These are phyloP conservation scores for Astrothelium subdiscretum DNA, from an alignment of 495 filamentous ascomycete genomes.

Conservation along the genomic window DNA sequence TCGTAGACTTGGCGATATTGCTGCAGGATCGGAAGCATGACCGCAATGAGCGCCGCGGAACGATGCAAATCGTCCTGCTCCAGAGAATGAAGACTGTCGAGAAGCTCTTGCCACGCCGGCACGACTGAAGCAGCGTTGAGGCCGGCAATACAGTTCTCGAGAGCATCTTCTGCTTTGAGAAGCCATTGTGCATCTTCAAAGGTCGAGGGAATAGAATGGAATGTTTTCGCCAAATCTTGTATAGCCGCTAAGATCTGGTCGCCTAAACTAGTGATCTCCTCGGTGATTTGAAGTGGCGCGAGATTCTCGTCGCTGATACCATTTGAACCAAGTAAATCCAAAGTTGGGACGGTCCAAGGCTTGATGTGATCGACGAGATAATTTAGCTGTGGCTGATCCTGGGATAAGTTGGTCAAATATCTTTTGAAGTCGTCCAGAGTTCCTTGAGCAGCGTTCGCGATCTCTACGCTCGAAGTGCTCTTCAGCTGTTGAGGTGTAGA, in stretches of 20 bases:
- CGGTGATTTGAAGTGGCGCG: not conserved
- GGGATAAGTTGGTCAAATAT: conserved; percentile 6
- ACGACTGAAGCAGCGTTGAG: not conserved
- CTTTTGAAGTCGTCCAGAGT: conserved; percentile 6
- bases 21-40: conserved; percentile 59
- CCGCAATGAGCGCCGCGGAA: conserved; percentile 50
- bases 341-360: conserved; percentile 3
- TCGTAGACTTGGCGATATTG: conserved; percentile 56
- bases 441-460: not conserved
- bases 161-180: not conserved
- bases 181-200: conserved; percentile 3
- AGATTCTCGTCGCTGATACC: not conserved
- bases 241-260: conserved; percentile 25
- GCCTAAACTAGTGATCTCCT: not conserved
- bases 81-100: conserved; percentile 34
- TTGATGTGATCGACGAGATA: conserved; percentile 13
- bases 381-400: conserved; percentile 6
- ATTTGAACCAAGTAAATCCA: not conserved
- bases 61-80: conserved; percentile 27
- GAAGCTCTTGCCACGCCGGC: conserved; percentile 12
- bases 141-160: not conserved
- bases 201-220: not conserved
- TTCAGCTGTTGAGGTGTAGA: not conserved
- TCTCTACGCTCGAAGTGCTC: not conserved
- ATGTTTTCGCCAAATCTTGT: conserved; percentile 21